These are phyloP conservation scores for Pyrus bretschneideri DNA, from an alignment of 306 rosid genomes.

Conservation along the genomic window DNA sequence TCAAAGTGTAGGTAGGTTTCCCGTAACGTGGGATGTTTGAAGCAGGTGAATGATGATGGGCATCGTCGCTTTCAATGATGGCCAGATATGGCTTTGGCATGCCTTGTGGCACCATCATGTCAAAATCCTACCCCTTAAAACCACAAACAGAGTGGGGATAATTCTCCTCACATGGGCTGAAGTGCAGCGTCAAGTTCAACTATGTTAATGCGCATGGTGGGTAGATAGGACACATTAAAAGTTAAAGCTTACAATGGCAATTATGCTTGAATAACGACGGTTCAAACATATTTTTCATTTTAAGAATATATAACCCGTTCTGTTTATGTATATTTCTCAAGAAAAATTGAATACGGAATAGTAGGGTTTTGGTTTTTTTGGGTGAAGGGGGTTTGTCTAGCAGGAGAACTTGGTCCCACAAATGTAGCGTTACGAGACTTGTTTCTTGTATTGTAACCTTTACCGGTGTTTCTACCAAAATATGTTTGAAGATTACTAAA, in stretches of 20 bases:
- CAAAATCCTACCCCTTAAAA: not conserved
- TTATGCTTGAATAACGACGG: no score
- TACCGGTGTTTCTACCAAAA: no score
- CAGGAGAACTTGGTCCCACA: not conserved
- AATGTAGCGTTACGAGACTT: not conserved
- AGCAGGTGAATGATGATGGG: not conserved
- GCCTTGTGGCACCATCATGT: slow-evolving; percentile 2
- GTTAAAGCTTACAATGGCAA: not conserved
- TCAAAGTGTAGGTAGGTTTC: not conserved
- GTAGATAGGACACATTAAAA: not conserved
- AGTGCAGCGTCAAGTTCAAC: not conserved
- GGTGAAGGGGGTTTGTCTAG: not conserved
- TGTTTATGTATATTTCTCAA: no score
- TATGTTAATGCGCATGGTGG: not conserved
- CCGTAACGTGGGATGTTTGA: slow-evolving; percentile 13
- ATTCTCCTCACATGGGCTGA: slow-evolving; percentile 18
- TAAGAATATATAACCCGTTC: no score
- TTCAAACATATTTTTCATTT: no score
- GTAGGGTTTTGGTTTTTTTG: no score
- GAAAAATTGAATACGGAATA: not conserved
- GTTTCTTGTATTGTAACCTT: no score
- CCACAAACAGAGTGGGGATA: not conserved
- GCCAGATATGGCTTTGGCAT: not conserved
- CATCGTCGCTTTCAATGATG: not conserved
- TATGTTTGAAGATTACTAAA: no score